Evolutionary conservation across 1,284 basidiomycete species (phyloP).

Genomic region (Ustilago xerochloae): DNA sequence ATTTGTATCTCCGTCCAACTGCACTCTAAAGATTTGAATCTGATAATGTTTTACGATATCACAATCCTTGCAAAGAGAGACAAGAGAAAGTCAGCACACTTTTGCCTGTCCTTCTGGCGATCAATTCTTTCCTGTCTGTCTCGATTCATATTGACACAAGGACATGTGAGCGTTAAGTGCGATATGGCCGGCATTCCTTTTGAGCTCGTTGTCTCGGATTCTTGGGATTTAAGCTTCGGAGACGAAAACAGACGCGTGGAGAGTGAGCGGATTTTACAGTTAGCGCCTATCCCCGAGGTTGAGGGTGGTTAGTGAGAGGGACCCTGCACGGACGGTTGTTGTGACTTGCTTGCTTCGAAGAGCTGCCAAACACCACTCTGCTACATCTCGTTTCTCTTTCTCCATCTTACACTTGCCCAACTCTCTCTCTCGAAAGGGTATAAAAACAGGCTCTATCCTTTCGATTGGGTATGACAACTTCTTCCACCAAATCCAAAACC

Average conservation of each 20-base stretch:
- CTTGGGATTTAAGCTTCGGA: neutral
- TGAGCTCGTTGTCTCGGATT: neutral
- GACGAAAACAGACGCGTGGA: neutral
- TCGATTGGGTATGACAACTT: conserved; percentile 4
- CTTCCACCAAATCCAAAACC: neutral
- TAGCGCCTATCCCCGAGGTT: too few species aligned
- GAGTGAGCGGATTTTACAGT: neutral
- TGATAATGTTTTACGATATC: too few species aligned
- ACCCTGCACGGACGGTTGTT: too few species aligned
- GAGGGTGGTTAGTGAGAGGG: too few species aligned
- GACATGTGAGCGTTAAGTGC: neutral
- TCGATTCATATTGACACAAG: too few species aligned
- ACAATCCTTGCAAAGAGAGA: too few species aligned
- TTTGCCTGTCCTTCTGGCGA: too few species aligned
- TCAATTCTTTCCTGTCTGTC: too few species aligned
- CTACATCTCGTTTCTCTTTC: neutral
- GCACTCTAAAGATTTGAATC: too few species aligned
- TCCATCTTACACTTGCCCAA: neutral
- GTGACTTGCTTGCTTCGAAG: too few species aligned
- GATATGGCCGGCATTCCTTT: neutral
- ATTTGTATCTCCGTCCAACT: conserved; percentile 4
- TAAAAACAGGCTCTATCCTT: neutral
- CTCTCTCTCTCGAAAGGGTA: neutral
- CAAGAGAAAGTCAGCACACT: too few species aligned
- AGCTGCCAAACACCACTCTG: too few species aligned